Evolutionary conservation across 495 filamentous ascomycete genomes (phyloP).

Genomic region (Lindgomyces ingoldianus): DNA sequence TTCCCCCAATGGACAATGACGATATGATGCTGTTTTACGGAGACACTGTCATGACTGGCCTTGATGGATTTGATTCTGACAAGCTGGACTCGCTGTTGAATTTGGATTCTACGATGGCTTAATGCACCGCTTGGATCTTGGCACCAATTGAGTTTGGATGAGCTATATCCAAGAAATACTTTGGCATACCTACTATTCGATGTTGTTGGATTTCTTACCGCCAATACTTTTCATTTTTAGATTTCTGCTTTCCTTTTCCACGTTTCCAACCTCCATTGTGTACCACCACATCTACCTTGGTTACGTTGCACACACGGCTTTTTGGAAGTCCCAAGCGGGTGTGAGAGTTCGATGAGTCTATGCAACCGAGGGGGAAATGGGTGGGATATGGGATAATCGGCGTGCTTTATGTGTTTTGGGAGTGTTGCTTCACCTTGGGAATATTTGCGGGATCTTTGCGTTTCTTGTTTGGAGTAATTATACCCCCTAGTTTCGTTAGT

Average conservation of each 20-base stretch:
- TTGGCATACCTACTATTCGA: no score
- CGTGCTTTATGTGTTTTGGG: neutral
- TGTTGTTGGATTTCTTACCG: no score
- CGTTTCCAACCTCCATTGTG: no score
- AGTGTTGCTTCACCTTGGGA: neutral
- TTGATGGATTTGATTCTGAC: slow-evolving; percentile 13
- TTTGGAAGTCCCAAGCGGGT: neutral
- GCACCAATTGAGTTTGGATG: no score
- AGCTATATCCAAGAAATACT: no score
- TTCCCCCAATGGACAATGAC: slow-evolving; percentile 26
- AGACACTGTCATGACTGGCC: slow-evolving; percentile 13
- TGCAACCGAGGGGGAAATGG: neutral
- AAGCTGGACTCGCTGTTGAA: neutral
- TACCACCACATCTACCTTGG: neutral
- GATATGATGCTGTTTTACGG: slow-evolving; percentile 31
- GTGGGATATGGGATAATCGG: neutral
- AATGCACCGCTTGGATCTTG: no score
- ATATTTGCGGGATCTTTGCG: no score
- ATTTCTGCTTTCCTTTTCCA: no score
- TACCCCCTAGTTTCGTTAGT: neutral
- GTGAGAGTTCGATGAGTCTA: neutral
- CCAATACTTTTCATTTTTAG: no score
- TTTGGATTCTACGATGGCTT: neutral
- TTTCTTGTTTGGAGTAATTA: neutral
- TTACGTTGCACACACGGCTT: neutral